Base-by-base conservation (phyloP, 305 asterid genomes). In the Fraxinus angustifolia region DNA sequence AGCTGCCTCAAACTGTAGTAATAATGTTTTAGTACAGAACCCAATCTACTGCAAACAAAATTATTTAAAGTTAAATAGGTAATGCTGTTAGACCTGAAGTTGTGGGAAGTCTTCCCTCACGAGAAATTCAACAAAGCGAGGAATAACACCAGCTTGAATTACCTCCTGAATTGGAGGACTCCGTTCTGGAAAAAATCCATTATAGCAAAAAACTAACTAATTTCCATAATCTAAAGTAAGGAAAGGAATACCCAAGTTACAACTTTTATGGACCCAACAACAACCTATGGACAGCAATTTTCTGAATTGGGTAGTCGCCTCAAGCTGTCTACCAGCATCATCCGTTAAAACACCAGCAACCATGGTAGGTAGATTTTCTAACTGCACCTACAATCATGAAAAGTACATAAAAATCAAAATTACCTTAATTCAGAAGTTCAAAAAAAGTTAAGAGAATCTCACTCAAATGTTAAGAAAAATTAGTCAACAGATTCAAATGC, bases 121-220 rank as follows among this genome's bases (percentile, higher is more conserved):
- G 70, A 94, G 87, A 84, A 94, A 94, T 79, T 90, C 90, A 72
- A 94, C 94, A 83, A 93, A 84, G 5, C 96, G 90, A 34, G 97
- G 94, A 80, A 93, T 93, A 77, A 93, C 97, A 42, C 97, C 98
- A 6, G 96, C 87, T 84, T 92, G 92, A 79, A 94, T 92, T 11
- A 94, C 98, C 84, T 93, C 97, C 75, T 92, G 91, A 84, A 94
- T 93, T 35, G 97, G 98, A 12, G 98, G 96, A 86, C 93, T 90
- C 73, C 97, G 91, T 78, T 94, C 97, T 94, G 87, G 65, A 58
- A 48, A 35, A 85, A 19, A 17, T 10, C 53, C 35, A 21, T 53
- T 76, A 71, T 19, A 58, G 14, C 31, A 58, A 58, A 1, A 58
- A 58, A 19, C 14, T 7, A 58, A 58, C 70, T 58, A 19, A 58